Evolutionary conservation across 176 grass and related monocot species (phyloP).

Genomic region (Zizania latifolia): DNA sequence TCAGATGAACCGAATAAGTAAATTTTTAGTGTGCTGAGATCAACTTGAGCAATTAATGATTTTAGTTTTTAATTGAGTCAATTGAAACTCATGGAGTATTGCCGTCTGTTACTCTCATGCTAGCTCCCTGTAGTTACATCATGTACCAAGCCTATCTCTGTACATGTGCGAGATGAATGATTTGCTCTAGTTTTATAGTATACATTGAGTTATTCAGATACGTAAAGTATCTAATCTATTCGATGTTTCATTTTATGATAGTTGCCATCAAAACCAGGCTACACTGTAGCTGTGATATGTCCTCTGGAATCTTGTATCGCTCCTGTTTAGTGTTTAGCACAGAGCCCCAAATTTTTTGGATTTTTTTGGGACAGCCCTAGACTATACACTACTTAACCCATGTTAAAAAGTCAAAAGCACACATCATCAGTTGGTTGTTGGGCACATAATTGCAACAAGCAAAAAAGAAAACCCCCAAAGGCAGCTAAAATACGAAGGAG

Average conservation of each 20-base stretch:
- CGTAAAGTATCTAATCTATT: too few relatives aligned
- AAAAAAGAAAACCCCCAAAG: slow-evolving; percentile 11
- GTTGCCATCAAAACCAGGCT: too few relatives aligned
- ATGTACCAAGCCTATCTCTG: too few relatives aligned
- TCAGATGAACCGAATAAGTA: neutral
- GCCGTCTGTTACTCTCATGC: neutral
- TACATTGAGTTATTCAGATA: too few relatives aligned
- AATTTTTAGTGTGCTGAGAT: neutral
- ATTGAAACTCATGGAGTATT: neutral
- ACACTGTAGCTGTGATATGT: too few relatives aligned
- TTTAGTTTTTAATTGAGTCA: neutral
- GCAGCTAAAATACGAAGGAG: slow-evolving; percentile 24
- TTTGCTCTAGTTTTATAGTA: too few relatives aligned
- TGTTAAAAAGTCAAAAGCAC: slow-evolving; percentile 21
- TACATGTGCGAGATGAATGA: too few relatives aligned
- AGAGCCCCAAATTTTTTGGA: too few relatives aligned
- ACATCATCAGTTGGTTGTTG: slow-evolving; percentile 25
- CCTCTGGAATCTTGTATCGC: too few relatives aligned
- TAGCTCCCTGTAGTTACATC: neutral
- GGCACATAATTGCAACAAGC: slow-evolving; percentile 16
- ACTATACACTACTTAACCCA: neutral
- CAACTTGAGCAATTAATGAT: neutral
- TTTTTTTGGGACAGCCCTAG: too few relatives aligned
- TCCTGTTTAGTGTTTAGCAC: too few relatives aligned
- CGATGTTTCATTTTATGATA: too few relatives aligned